phyloP scores from a whole-genome alignment of 2,329 filamentous ascomycete species.

The Sordariomycetes sp. region DNA sequence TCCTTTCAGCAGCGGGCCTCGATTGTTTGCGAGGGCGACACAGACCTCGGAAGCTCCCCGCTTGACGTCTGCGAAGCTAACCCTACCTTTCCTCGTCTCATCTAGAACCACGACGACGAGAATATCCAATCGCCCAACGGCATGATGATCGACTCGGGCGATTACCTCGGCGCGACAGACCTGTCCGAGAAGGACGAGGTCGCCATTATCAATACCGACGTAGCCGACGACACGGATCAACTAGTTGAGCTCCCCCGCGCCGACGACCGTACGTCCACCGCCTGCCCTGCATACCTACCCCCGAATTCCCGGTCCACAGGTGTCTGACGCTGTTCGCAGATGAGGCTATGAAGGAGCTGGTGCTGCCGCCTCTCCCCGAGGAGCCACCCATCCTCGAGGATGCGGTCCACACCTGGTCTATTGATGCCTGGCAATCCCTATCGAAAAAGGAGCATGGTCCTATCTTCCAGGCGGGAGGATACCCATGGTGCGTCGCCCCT shows the following conservation, averaged over 20 bases:
- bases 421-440: slow-evolving; percentile 68
- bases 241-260: slow-evolving; percentile 34
- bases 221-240: slow-evolving; percentile 32
- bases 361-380: slow-evolving; percentile 57
- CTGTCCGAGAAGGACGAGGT: slow-evolving; percentile 36
- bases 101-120: slow-evolving; percentile 34
- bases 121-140: slow-evolving; percentile 40
- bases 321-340: slow-evolving; percentile 27
- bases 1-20: background rate
- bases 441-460: slow-evolving; percentile 78
- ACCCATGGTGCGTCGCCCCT: slow-evolving; percentile 57
- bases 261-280: slow-evolving; percentile 16
- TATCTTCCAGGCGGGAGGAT: slow-evolving; percentile 71
- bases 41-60: background rate
- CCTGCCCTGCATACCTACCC: background rate
- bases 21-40: background rate
- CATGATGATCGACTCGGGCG: slow-evolving; percentile 41
- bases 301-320: background rate
- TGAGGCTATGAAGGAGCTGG: slow-evolving; percentile 73
- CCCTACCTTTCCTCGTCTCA: background rate
- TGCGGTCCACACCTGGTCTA: slow-evolving; percentile 70
- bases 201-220: slow-evolving; percentile 41
- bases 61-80: background rate
- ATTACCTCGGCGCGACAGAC: slow-evolving; percentile 36
- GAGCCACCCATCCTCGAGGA: slow-evolving; percentile 74